phyloP scores from a whole-genome alignment of 202 grass and related monocot species.

The Musa balbisiana region DNA sequence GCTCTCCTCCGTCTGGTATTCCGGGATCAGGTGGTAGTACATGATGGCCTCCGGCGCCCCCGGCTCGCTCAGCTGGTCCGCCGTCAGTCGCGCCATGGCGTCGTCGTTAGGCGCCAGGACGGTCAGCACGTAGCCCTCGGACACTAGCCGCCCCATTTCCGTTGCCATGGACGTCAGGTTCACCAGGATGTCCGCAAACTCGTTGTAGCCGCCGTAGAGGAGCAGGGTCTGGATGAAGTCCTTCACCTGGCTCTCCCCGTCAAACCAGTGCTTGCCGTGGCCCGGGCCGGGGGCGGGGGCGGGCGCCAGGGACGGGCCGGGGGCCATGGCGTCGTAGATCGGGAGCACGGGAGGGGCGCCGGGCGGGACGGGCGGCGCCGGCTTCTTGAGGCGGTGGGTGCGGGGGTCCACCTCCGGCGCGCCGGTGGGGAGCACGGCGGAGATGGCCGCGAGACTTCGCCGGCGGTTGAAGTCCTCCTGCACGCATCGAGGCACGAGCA shows the following conservation, averaged over 20 bases:
- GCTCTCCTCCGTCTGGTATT: conserved; percentile 90
- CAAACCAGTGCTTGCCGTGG: conserved; percentile 48
- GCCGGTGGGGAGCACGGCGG: conserved; percentile 47
- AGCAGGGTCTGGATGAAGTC: conserved; percentile 79
- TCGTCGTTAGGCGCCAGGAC: conserved; percentile 79
- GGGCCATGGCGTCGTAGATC: conserved; percentile 49
- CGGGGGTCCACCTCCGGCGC: conserved; percentile 61
- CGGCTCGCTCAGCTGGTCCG: conserved; percentile 63
- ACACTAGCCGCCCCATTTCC: conserved; percentile 72
- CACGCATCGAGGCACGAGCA: conserved; percentile 50
- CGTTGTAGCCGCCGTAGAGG: conserved; percentile 70
- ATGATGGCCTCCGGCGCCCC: conserved; percentile 68
- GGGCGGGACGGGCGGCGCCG: conserved; percentile 20
- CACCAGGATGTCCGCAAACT: conserved; percentile 80
- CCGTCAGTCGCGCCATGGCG: conserved; percentile 65
- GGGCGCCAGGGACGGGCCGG: conserved; percentile 49
- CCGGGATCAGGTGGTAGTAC: conserved; percentile 78
- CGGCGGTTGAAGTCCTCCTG: conserved; percentile 73
- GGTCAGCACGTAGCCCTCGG: conserved; percentile 60
- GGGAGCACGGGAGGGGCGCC: conserved; percentile 46
- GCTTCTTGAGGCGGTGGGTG: conserved; percentile 60
- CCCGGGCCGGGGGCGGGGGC: conserved; percentile 42
- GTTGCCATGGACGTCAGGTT: conserved; percentile 68
- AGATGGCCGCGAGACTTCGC: conserved; percentile 54
- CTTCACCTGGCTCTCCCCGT: conserved; percentile 71